Evolutionary conservation across 345 rosid species (phyloP), one percentile per base, ranked within the genome.

Genomic region (Noccaea bulbosa): DNA sequence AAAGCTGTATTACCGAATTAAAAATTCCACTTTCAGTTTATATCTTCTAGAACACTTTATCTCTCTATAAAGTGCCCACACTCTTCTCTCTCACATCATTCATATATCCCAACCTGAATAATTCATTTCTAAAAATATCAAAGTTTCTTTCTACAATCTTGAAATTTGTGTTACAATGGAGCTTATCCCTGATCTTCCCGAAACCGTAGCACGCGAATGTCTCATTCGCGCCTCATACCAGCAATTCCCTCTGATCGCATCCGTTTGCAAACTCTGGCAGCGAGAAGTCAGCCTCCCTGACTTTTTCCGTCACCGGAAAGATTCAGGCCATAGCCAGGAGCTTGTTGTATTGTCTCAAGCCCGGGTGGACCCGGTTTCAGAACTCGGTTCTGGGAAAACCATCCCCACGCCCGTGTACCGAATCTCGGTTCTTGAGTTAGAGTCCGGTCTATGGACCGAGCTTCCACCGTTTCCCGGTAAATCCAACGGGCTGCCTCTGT

Each of bases 221-320:
- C 80, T 90, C 30, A 46, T 85, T 32, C 88, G 90, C 11, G 54
- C 83, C 17, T 39, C 73, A 0, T 83, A 77, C 71, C 39, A 66
- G 7, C 80, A 79, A 7, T 78, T 88, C 50, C 53, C 87, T 2
- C 43, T 71, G 0, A 77, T 79, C 6, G 64, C 82, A 6, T 79
- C 92, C 5, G 80, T 82, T 1, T 84, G 84, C 77, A 90, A 79
- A 70, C n/a, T 16, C 7, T 90, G 97, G 97, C 83, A 63, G 61
- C 54, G 27, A 27, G 87, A 85, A 80, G 47, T 88, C 62, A 75
- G 73, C 33, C 78, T 56, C 39, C 80, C 88, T 34, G 83, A 76
- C n/a, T 90, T 86, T 40, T 46, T 62, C 22, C 80, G 62, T 5
- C 72, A n/a, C 7, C 71, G 98, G 37, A 83, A 53, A 47, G 58